Conservation (phyloP, 2,329 filamentous ascomycete species). For the Tolypocladium album region DNA sequence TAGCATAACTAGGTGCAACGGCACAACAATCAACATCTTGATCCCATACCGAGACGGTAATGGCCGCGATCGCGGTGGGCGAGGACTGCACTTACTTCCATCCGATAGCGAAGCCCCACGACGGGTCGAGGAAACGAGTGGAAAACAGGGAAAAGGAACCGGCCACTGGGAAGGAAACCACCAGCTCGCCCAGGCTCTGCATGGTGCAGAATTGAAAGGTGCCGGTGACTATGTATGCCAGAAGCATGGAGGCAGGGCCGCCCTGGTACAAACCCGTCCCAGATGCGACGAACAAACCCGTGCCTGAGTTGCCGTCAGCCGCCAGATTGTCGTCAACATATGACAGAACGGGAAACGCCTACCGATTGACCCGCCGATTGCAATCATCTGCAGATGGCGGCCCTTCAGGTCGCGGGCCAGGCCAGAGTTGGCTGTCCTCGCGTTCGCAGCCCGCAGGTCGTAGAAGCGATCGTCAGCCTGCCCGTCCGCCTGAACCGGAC, state of each 20-base stretch:
- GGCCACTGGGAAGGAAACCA: constrained; percentile 83
- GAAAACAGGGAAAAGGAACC: constrained; percentile 90
- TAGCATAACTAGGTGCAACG: constrained; percentile 51
- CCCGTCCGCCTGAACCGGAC: neutral
- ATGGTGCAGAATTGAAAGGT: constrained; percentile 87
- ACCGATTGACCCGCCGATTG: constrained; percentile 76
- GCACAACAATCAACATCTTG: neutral
- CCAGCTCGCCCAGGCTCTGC: constrained; percentile 83
- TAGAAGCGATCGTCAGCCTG: constrained; percentile 34
- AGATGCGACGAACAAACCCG: constrained; percentile 79
- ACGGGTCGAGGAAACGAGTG: constrained; percentile 87
- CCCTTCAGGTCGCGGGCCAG: constrained; percentile 70
- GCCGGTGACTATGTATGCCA: constrained; percentile 69
- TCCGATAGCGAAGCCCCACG: constrained; percentile 92
- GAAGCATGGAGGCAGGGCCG: constrained; percentile 66
- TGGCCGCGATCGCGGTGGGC: neutral
- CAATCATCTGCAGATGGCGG: constrained; percentile 93
- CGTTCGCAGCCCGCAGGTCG: constrained; percentile 46
- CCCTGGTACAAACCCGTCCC: constrained; percentile 61
- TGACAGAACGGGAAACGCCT: neutral
- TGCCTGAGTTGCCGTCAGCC: constrained; percentile 36
- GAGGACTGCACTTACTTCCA: constrained; percentile 59
- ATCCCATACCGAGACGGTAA: too few species aligned
- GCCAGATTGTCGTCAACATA: neutral
- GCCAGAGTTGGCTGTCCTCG: constrained; percentile 66